phyloP scores from a whole-genome alignment of 805 yeast species.

The Candida quercuum region DNA sequence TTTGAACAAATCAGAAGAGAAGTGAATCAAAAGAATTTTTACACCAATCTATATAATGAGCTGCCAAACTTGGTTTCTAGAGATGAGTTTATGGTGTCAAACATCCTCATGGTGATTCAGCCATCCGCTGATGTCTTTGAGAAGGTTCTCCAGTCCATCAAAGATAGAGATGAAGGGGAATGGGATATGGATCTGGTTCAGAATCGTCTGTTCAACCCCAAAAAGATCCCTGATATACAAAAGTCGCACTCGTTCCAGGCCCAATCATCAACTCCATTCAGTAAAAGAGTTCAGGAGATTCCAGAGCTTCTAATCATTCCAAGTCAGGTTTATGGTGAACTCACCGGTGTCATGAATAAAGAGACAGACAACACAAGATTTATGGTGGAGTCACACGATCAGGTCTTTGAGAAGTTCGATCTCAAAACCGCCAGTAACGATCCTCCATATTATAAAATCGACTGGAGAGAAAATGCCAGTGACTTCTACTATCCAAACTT shows the following conservation, averaged over 20 bases:
- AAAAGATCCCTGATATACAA: conserved; percentile 14
- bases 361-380: conserved; percentile 34
- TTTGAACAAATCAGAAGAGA: neutral
- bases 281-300: conserved; percentile 8
- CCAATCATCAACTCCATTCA: conserved; percentile 5
- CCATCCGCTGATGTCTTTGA: conserved; percentile 34
- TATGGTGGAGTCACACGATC: conserved; percentile 38
- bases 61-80: conserved; percentile 30
- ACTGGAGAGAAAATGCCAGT: conserved; percentile 9
- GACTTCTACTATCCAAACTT: conserved; percentile 23
- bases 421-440: conserved; percentile 10
- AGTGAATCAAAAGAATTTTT: conserved; percentile 11
- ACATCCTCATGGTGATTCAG: conserved; percentile 55
- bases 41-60: conserved; percentile 29
- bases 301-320: conserved; percentile 37
- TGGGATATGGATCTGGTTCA: conserved; percentile 51
- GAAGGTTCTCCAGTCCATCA: conserved; percentile 17
- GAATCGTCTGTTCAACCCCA: conserved; percentile 30
- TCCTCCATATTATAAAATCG: conserved; percentile 15
- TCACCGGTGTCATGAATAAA: conserved; percentile 42
- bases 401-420: conserved; percentile 26
- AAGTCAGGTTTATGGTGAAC: conserved; percentile 43
- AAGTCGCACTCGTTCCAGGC: neutral
- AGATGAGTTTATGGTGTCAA: conserved; percentile 28
- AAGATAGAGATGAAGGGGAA: conserved; percentile 28